A percentile compares a stretch with the other conserved stretches of the same genome.
Evolutionary conservation across 1,284 basidiomycete genomes (phyloP).

Genomic region (Peniophora sp.): DNA sequence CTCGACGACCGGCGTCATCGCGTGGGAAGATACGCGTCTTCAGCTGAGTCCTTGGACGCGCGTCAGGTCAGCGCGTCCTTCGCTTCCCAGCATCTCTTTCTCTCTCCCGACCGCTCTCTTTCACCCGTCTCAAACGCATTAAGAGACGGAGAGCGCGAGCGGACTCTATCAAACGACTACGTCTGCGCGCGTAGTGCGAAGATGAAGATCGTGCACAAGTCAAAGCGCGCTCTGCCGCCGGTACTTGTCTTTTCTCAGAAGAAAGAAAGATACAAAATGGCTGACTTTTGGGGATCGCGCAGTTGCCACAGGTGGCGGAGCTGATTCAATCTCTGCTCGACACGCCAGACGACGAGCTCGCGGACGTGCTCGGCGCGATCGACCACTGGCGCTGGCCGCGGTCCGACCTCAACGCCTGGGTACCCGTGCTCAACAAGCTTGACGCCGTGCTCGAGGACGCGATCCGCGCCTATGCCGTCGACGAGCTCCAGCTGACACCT

Average conservation of each 20-base stretch:
- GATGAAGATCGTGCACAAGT: slow-evolving; percentile 78
- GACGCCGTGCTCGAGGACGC: slow-evolving; percentile 81
- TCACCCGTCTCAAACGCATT: background rate
- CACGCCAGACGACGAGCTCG: slow-evolving; percentile 59
- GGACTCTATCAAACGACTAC: slow-evolving; percentile 23
- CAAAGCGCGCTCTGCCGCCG: slow-evolving; percentile 66
- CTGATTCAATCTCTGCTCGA: slow-evolving; percentile 63
- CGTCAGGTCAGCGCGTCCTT: no score
- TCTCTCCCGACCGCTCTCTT: background rate
- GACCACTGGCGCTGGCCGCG: slow-evolving; percentile 91
- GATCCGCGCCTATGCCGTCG: slow-evolving; percentile 78
- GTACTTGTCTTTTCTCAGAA: slow-evolving; percentile 31
- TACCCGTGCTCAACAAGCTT: slow-evolving; percentile 91
- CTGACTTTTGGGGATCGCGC: slow-evolving; percentile 2
- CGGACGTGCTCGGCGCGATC: slow-evolving; percentile 55
- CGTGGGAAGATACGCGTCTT: no score
- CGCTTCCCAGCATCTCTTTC: no score
- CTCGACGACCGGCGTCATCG: no score
- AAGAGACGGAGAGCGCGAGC: no score
- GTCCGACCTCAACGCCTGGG: slow-evolving; percentile 96
- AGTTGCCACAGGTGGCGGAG: slow-evolving; percentile 73
- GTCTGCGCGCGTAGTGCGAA: slow-evolving; percentile 33
- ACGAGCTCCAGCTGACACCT: slow-evolving; percentile 73
- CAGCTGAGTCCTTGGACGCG: no score
- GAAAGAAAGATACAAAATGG: slow-evolving; percentile 2